Base-by-base conservation (phyloP, 2,329 filamentous ascomycete genomes). In the Pseudocercospora cruenta region DNA sequence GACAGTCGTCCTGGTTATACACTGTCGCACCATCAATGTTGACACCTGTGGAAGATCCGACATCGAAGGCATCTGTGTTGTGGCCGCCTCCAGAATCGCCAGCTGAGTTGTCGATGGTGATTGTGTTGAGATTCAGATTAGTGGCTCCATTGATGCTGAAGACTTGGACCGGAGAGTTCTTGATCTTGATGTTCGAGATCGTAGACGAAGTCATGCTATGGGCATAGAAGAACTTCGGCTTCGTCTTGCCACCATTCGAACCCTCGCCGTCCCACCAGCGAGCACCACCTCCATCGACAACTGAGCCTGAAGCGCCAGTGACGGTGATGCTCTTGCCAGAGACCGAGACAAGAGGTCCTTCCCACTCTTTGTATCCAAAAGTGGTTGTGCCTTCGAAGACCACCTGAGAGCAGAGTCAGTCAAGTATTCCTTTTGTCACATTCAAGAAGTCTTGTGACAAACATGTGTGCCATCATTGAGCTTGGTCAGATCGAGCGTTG, bases 301-400 rank as follows among this genome's bases (percentile, higher is more conserved):
- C 76, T 66, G 80, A 80, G 16, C 84, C 87, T 1, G 78, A 69
- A 21, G 83, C 83, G 53, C 85, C 85, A 14, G 80, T 80, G 33
- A 90, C 80, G 22, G 81, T 82, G 70, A 89, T 82, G 67, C 81
- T 79, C 33, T 78, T 84, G 51, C 89, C 89, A 0, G 84, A 84
- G 67, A 91, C 80, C 21, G 83, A 82, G 70, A 91, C 82, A 14
- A 91, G 81, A 53, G 88, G 88, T 0, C 89, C 88, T 1, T 76
- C 75, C 88, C 88, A 91, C 71, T 88, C 84, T 69, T 86, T 80
- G 78, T 89, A 90, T 14, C 82, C 88, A 72, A 88, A 91, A 60
- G 85, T 87, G 19, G 88, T 91, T 12, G 82, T 85, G 47, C 89
- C 89, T 65, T 86, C 77, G 77, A 91, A 91, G 71, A 85, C 86